Evolutionary conservation across 2,329 filamentous ascomycete genomes (phyloP).

Genomic region (Apiospora aurea): DNA sequence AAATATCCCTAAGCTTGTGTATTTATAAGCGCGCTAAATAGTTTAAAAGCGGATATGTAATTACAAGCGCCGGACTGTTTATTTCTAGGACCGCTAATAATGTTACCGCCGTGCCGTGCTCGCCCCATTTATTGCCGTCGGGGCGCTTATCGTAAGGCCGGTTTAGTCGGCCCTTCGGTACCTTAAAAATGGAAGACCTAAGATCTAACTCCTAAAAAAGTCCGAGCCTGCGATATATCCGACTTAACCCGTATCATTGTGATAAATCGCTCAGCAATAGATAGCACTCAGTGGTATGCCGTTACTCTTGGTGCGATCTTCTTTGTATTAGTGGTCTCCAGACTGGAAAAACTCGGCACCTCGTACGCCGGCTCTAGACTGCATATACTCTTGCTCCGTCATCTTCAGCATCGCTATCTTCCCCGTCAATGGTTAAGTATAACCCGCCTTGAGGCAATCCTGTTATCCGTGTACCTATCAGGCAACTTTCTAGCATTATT

Average conservation of each 20-base stretch:
- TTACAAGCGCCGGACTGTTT: conserved; percentile 12
- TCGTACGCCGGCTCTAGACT: not conserved
- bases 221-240: conserved; percentile 3
- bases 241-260: conserved; percentile 2
- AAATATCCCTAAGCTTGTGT: not conserved
- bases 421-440: not conserved
- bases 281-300: conserved; percentile 12
- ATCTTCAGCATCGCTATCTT: conserved; percentile 8
- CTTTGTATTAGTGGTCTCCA: conserved; percentile 12
- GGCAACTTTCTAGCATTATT: conserved; percentile 10
- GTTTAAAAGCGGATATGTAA: conserved; percentile 6
- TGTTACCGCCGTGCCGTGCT: conserved; percentile 5
- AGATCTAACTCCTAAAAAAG: not conserved
- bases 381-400: conserved; percentile 5
- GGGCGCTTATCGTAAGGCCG: conserved; percentile 4
- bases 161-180: not conserved
- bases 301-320: conserved; percentile 5
- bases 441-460: conserved; percentile 5
- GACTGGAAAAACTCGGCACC: not conserved
- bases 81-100: not conserved
- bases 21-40: not conserved
- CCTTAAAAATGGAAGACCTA: conserved; percentile 7
- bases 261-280: conserved; percentile 8
- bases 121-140: conserved; percentile 6
- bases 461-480: conserved; percentile 8